phyloP scores from a whole-genome alignment of 2,329 filamentous ascomycete genomes.

The Aspergillus costaricaensis region DNA sequence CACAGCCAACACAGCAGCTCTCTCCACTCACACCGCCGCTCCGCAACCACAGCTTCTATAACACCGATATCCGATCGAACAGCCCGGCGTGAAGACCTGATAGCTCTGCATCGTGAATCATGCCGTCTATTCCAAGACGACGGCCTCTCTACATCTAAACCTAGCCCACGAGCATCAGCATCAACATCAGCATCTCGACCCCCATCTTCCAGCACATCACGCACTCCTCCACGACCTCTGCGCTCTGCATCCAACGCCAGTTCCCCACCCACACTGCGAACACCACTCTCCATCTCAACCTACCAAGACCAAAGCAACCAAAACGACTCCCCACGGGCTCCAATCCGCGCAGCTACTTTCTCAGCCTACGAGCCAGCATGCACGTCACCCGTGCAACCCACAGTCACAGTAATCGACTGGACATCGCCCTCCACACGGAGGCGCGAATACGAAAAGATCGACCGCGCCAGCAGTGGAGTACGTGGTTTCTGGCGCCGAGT shows the following conservation, averaged over 20 bases:
- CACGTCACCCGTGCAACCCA: conserved; percentile 23
- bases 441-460: conserved; percentile 57
- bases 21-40: conserved; percentile 32
- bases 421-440: conserved; percentile 47
- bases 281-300: conserved; percentile 12
- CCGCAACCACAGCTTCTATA: conserved; percentile 26
- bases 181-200: background rate
- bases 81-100: conserved; percentile 36
- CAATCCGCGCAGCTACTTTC: conserved; percentile 7
- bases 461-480: conserved; percentile 44
- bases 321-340: background rate
- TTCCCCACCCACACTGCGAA: conserved; percentile 15
- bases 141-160: background rate
- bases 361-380: background rate
- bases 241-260: conserved; percentile 18
- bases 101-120: conserved; percentile 44
- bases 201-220: conserved; percentile 8
- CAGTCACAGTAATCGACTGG: conserved; percentile 50
- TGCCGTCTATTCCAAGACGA: conserved; percentile 42
- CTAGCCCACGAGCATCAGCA: background rate
- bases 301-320: conserved; percentile 6
- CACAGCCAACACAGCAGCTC: conserved; percentile 32
- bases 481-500: conserved; percentile 46
- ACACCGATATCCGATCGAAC: conserved; percentile 27
- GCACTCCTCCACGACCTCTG: conserved; percentile 4